A percentile compares a stretch with the other conserved stretches of the same genome.
phyloP scores from a whole-genome alignment of 305 asterid genomes.

The Fraxinus latifolia region DNA sequence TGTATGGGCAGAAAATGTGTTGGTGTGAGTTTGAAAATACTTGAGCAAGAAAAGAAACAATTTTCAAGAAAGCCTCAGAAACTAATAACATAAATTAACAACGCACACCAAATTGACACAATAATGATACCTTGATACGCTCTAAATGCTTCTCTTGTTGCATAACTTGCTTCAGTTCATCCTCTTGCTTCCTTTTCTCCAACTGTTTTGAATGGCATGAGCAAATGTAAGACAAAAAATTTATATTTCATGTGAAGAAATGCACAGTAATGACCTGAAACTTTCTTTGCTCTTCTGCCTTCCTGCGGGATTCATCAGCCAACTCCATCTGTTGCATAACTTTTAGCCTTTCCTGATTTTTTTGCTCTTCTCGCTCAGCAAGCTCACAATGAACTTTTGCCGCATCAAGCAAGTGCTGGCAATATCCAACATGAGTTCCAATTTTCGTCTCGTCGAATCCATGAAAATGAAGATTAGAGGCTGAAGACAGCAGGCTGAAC shows the following conservation, averaged over 20 bases:
- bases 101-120: constrained; percentile 6
- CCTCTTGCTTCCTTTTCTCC: constrained; percentile 96
- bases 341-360: constrained; percentile 71
- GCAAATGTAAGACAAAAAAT: constrained; percentile 20
- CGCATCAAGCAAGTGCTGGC: constrained; percentile 93
- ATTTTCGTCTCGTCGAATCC: constrained; percentile 98
- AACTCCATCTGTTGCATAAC: constrained; percentile 81
- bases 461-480: constrained; percentile 84
- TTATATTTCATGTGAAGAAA: neutral
- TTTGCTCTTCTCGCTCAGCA: constrained; percentile 93
- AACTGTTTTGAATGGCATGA: constrained; percentile 41
- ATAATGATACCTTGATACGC: constrained; percentile 68
- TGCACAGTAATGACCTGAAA: constrained; percentile 44
- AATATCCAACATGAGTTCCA: constrained; percentile 92
- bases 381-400: constrained; percentile 90
- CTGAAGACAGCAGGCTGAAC: constrained; percentile 82
- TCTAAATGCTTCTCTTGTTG: constrained; percentile 85
- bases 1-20: neutral
- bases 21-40: neutral
- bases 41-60: neutral
- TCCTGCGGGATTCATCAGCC: constrained; percentile 85
- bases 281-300: constrained; percentile 93
- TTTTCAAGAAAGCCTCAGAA: constrained; percentile 11
- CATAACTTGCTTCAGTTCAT: constrained; percentile 84
- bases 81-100: constrained; percentile 5